Base-by-base conservation (phyloP, 2,329 filamentous ascomycete genomes). In the Cadophora malorum region DNA sequence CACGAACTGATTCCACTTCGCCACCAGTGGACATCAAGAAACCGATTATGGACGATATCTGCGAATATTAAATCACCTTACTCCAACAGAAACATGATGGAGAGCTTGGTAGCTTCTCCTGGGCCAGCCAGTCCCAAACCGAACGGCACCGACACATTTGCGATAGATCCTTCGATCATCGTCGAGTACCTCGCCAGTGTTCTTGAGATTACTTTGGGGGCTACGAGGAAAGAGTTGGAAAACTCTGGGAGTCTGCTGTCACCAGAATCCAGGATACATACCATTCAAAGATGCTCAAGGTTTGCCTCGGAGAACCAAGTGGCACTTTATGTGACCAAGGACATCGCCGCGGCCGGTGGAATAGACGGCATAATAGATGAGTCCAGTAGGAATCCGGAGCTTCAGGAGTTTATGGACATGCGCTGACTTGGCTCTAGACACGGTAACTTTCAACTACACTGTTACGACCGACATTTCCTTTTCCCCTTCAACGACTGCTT, bases 291-390 rank as follows among this genome's bases (percentile, higher is more conserved):
- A 82, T 97, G 95, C 80, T 89, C 89, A 73, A 91, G 94, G 75
- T 98, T 98, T 80, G 94, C 94, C 67, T 89, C 90, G 70, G 96
- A 99, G 80, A 86, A 91, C 67, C 93, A 97, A 81, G 89, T 91
- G 70, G 93, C 91, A 65, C 84, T 99, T 71, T 98, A 98, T 81
- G 90, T 97, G 71, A 91, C 96, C 78, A 97, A 97, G 81, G 93
- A 95, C 77, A 78, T 90, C 72, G 81, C 86, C 64, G 82, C 85
- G 14, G 68, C 53, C 47, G 70, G 69, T 65, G 70, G 58, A 10
- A 31, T 72, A 61, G 71, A 74, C 68, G 77, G 78, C 72, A 70
- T 69, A 61, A 19, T 74, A 59, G 73, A 77, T 62, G 70, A 66
- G 38, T 74, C 80, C 71, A 79, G 83, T 84, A 80, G 69, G 78